A percentile compares a stretch with the other conserved stretches of the same genome.
Evolutionary conservation across 2,329 filamentous ascomycete species (phyloP).

Genomic region (Colletotrichum filicis): DNA sequence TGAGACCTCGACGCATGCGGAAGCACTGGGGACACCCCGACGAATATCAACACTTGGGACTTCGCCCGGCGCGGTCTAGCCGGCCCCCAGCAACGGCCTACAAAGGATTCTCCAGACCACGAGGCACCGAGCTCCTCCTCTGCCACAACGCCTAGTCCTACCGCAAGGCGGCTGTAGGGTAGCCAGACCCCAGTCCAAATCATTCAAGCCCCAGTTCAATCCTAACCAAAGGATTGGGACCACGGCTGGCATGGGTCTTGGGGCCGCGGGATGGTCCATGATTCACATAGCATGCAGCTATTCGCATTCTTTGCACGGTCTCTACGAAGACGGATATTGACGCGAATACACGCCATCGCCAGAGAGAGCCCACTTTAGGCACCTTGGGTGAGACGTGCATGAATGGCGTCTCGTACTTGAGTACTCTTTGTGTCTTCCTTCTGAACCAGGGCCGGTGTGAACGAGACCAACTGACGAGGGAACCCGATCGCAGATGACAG

Average conservation of each 20-base stretch:
- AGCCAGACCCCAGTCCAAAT: neutral
- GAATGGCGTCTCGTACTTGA: neutral
- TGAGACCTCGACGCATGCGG: conserved; percentile 4
- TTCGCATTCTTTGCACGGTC: neutral
- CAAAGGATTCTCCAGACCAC: conserved; percentile 4
- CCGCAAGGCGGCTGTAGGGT: neutral
- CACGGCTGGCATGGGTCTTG: conserved; percentile 1
- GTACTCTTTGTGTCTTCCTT: neutral
- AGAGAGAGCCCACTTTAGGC: neutral
- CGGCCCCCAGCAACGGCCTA: neutral
- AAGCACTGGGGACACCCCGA: neutral
- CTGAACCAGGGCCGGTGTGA: neutral
- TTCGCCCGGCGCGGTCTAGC: neutral
- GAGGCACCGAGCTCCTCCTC: neutral
- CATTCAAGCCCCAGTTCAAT: neutral
- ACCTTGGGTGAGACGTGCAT: neutral
- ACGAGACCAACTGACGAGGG: neutral
- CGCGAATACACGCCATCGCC: neutral
- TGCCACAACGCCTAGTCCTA: neutral
- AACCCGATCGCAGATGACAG: conserved; percentile 6
- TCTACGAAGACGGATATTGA: neutral
- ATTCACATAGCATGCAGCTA: neutral
- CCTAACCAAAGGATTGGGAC: conserved; percentile 8
- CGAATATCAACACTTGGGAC: neutral
- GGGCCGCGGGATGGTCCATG: neutral